Base-by-base conservation (phyloP, 2,329 filamentous ascomycete genomes). In the Penicillium sp. region DNA sequence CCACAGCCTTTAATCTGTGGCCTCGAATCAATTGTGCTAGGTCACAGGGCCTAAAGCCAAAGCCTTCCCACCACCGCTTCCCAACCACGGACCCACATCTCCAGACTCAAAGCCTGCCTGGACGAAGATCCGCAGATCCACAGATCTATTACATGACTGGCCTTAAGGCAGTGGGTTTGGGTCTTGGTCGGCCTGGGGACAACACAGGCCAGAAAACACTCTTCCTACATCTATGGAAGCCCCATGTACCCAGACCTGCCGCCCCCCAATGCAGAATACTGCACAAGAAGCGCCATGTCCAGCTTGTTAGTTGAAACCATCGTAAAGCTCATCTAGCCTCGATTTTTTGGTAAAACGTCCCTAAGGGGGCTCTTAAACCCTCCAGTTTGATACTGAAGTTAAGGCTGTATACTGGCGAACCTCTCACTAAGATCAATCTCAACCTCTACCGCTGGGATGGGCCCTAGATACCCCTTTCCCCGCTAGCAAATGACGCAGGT, bases 91-190 rank as follows among this genome's bases (percentile, higher is more conserved):
- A 52, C 39, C n/a, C 47, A 57, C 20, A 55, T 59, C 53, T 56
- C 47, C 25, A 39, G 57, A 53, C 47, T 41, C 20, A n/a, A 56
- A 56, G 53, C 57, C 39, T n/a, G 14, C 48, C 38, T 45, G 37
- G 58, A 60, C 58, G 28, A 14, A 14, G n/a, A 1, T 54, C 49
- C 25, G 57, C 35, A 48, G 58, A 35, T 56, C 49, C 25, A 60
- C 35, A 48, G 58, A n/a, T 49, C 39, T 48, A 60, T 60, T 48
- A 56, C 54, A 60, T 48, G 28, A 54, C 37, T n/a, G 54, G 48
- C 58, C 35, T 49, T 54, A 20, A 50, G 58, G 37, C 42, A 53
- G 20, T 53, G 48, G 58, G 37, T 42, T 41, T 56, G 49, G 38
- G 53, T 57, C 53, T 53, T 34, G 25, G 34, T 37, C 34, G 12